Percentiles rank a stretch among this genome's conserved stretches.
Evolutionary conservation across 2,329 filamentous ascomycete species (phyloP).

Genomic region (Aspergillus arachidicola): DNA sequence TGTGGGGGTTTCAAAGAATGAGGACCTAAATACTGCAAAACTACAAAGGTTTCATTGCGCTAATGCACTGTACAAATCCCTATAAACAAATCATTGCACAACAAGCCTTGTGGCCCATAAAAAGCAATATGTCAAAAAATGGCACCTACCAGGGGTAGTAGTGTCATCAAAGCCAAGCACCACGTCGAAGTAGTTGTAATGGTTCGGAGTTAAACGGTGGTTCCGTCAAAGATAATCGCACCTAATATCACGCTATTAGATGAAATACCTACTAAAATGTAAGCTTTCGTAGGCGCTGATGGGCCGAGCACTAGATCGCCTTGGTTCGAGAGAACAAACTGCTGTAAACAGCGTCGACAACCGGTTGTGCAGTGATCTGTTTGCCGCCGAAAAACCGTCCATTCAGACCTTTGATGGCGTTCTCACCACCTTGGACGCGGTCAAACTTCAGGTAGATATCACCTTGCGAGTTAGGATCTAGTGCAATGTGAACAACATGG

Average conservation of each 20-base stretch:
- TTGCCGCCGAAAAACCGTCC: constrained; percentile 92
- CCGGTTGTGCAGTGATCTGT: constrained; percentile 90
- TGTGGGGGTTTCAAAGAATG: not conserved
- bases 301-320: constrained; percentile 61
- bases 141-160: constrained; percentile 44
- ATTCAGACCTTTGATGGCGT: constrained; percentile 96
- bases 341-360: constrained; percentile 98
- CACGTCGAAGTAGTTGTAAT: constrained; percentile 24
- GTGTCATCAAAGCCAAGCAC: constrained; percentile 33
- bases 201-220: constrained; percentile 12
- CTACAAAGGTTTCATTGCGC: constrained; percentile 16
- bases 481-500: constrained; percentile 92
- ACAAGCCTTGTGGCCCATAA: constrained; percentile 25
- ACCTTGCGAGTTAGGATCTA: constrained; percentile 90
- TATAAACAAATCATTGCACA: constrained; percentile 34
- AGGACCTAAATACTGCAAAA: not conserved
- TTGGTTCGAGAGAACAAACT: constrained; percentile 88
- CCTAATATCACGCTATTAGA: constrained; percentile 33
- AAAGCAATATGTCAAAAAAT: constrained; percentile 26
- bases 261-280: constrained; percentile 33
- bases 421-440: constrained; percentile 90
- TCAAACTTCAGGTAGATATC: constrained; percentile 99
- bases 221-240: constrained; percentile 22
- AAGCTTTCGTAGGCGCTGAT: constrained; percentile 27
- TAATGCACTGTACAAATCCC: constrained; percentile 24